These are phyloP conservation scores for Zangia roseola DNA, from an alignment of 768 basidiomycete species.

Conservation along the genomic window DNA sequence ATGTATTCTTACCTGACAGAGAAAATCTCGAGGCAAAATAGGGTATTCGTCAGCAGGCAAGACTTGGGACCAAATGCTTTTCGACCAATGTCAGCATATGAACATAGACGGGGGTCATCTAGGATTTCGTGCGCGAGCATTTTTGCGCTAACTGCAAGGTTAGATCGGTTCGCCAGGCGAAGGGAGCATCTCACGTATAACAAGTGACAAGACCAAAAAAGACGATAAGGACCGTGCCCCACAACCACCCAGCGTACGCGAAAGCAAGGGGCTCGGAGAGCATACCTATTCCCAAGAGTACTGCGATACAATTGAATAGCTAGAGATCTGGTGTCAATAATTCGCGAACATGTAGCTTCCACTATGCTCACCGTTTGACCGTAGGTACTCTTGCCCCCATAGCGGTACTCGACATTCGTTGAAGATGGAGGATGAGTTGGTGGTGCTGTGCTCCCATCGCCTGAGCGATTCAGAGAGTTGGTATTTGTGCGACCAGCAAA, in stretches of 20 bases:
- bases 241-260: slow-evolving; percentile 86
- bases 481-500: background rate
- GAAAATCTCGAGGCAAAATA: slow-evolving; percentile 89
- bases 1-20: slow-evolving; percentile 53
- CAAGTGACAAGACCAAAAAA: slow-evolving; percentile 81
- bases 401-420: slow-evolving; percentile 19
- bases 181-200: slow-evolving; percentile 67
- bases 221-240: slow-evolving; percentile 70
- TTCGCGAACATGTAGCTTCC: background rate
- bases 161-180: background rate
- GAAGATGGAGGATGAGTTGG: slow-evolving; percentile 7
- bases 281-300: slow-evolving; percentile 86
- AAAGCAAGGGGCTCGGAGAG: slow-evolving; percentile 90
- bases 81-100: slow-evolving; percentile 87
- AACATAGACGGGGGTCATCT: slow-evolving; percentile 64
- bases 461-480: background rate
- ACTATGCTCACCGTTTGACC: slow-evolving; percentile 59
- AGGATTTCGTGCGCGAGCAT: slow-evolving; percentile 77
- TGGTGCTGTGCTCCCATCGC: background rate
- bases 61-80: slow-evolving; percentile 84
- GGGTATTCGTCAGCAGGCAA: slow-evolving; percentile 57
- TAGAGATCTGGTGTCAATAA: slow-evolving; percentile 27
- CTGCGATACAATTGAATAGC: slow-evolving; percentile 89
- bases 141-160: slow-evolving; percentile 63
- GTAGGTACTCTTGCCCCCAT: slow-evolving; percentile 64